Evolutionary conservation across 495 filamentous ascomycete genomes (phyloP).

Genomic region (Aspergillus hancockii): DNA sequence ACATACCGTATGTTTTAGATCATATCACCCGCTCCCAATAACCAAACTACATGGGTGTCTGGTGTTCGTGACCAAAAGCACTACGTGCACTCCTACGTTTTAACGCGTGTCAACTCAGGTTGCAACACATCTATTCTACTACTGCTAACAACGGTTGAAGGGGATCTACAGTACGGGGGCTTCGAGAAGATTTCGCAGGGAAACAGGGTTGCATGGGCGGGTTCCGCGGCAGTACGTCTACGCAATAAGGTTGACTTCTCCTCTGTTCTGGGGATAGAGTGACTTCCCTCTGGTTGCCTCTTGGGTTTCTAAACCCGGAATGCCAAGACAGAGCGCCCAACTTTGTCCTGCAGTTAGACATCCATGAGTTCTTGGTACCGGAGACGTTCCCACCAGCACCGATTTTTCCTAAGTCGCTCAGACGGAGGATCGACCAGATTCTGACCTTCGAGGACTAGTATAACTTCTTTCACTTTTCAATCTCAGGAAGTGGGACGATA

Average conservation of each 20-base stretch:
- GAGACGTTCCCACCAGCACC: background rate
- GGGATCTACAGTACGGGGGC: background rate
- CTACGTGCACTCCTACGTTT: background rate
- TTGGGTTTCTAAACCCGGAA: background rate
- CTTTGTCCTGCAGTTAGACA: background rate
- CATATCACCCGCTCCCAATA: background rate
- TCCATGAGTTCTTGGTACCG: background rate
- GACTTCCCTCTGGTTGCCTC: background rate
- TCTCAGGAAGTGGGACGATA: background rate
- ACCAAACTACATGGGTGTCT: background rate
- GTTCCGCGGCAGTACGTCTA: background rate
- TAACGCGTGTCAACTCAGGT: background rate
- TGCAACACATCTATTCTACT: background rate
- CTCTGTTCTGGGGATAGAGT: background rate
- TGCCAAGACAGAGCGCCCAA: background rate
- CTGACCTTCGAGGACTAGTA: background rate
- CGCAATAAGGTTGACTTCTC: background rate
- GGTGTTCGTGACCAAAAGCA: background rate
- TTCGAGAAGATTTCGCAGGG: background rate
- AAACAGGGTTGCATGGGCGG: background rate
- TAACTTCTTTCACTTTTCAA: background rate
- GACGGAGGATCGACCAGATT: background rate
- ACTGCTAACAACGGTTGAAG: background rate
- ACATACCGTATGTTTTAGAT: background rate
- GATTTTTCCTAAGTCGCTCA: background rate